A percentile compares a stretch with the other conserved stretches of the same genome.
phyloP scores from a whole-genome alignment of 208 protist species.

The Leptomonas pyrrhocoris region DNA sequence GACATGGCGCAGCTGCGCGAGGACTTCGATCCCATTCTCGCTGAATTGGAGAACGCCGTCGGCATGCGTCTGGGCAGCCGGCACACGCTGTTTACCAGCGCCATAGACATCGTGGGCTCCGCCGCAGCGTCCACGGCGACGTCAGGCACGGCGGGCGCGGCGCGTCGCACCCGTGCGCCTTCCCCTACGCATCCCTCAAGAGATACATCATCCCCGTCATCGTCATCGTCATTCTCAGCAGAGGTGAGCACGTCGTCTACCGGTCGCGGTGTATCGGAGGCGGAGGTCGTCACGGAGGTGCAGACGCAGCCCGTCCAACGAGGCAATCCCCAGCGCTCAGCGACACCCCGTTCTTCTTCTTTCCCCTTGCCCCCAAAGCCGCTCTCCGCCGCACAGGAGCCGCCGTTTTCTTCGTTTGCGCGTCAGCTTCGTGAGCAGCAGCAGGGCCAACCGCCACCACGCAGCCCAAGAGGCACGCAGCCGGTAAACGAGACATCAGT shows the following conservation, averaged over 20 bases:
- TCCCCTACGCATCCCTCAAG: too few relatives aligned
- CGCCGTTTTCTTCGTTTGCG: too few relatives aligned
- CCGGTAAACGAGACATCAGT: too few relatives aligned
- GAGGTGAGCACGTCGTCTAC: too few relatives aligned
- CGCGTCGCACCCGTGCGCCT: not conserved
- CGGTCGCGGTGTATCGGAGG: not conserved
- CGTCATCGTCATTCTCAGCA: too few relatives aligned
- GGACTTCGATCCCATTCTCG: conserved; percentile 82
- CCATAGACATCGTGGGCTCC: conserved; percentile 55
- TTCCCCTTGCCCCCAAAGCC: not conserved
- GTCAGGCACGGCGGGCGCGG: not conserved
- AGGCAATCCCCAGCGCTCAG: too few relatives aligned
- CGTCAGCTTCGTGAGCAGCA: too few relatives aligned
- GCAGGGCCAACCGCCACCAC: too few relatives aligned
- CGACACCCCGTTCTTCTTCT: not conserved
- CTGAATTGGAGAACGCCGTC: conserved; percentile 73
- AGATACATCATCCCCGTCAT: too few relatives aligned
- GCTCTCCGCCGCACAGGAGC: not conserved
- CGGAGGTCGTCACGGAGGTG: conserved; percentile 23
- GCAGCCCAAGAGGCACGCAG: too few relatives aligned
- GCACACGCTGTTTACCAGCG: conserved; percentile 82
- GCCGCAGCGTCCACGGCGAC: conserved; percentile 6
- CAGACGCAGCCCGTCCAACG: conserved; percentile 3
- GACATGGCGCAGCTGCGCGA: conserved; percentile 79
- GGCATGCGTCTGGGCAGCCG: conserved; percentile 86